phyloP scores from a whole-genome alignment of 2,329 filamentous ascomycete species.

The Fusarium transvaalense region DNA sequence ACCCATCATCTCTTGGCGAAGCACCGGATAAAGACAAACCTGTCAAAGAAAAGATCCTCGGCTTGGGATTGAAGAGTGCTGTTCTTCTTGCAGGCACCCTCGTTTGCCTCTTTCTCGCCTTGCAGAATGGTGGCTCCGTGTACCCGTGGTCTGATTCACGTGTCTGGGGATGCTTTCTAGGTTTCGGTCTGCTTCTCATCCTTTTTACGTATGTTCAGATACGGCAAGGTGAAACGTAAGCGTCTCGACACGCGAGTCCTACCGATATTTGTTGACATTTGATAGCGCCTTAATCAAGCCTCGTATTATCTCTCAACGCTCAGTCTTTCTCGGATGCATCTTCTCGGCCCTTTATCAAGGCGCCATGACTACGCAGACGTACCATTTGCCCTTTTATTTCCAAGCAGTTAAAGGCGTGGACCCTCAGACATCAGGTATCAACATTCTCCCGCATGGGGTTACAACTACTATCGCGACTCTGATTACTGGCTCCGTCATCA shows the following conservation, averaged over 20 bases:
- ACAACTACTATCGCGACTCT: conserved; percentile 29
- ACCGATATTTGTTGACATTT: not conserved
- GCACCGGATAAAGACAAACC: not conserved
- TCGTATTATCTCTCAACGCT: conserved; percentile 30
- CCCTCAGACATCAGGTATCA: conserved; percentile 33
- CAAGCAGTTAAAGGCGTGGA: conserved; percentile 40
- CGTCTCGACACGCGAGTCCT: rapidly evolving
- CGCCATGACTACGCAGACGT: conserved; percentile 40
- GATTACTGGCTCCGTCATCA: conserved; percentile 28
- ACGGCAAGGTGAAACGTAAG: conserved; percentile 32
- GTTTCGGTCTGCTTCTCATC: conserved; percentile 30
- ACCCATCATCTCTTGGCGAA: conserved; percentile 22
- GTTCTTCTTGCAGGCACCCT: conserved; percentile 22
- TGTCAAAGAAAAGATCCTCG: conserved; percentile 11
- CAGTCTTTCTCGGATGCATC: conserved; percentile 29
- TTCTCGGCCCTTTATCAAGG: conserved; percentile 42
- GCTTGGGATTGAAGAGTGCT: conserved; percentile 35
- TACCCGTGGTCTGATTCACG: conserved; percentile 41
- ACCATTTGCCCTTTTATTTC: conserved; percentile 44
- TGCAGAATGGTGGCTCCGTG: conserved; percentile 45
- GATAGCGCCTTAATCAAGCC: conserved; percentile 33
- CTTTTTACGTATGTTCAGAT: conserved; percentile 32
- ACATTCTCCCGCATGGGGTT: conserved; percentile 38
- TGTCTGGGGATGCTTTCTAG: conserved; percentile 44
- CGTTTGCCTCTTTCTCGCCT: conserved; percentile 37